Conservation (phyloP, 2,329 filamentous ascomycete genomes). For the Clonostachys rhizophaga region DNA sequence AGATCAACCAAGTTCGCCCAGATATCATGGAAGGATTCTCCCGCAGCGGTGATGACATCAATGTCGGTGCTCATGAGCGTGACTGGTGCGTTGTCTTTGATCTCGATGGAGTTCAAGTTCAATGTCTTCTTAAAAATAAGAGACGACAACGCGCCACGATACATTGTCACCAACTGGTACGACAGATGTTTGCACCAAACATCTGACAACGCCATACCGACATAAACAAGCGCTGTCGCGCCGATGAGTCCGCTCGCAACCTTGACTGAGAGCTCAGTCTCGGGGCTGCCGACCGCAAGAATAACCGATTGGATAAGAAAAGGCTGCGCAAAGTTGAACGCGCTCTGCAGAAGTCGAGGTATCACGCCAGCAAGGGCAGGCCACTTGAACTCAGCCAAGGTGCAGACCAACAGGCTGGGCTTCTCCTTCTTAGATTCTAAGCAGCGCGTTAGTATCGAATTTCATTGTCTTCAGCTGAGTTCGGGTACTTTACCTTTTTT, state of each 20-base stretch:
- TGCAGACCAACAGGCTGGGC: constrained; percentile 13
- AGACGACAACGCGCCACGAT: constrained; percentile 27
- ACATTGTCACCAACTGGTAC: constrained; percentile 26
- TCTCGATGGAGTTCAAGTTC: constrained; percentile 15
- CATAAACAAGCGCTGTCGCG: constrained; percentile 30
- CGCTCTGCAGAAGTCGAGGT: constrained; percentile 28
- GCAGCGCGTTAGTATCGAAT: constrained; percentile 2
- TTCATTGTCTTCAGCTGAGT: neutral
- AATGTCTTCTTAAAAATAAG: constrained; percentile 45
- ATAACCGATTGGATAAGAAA: constrained; percentile 33
- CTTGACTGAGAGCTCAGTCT: constrained; percentile 13
- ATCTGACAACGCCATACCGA: constrained; percentile 30
- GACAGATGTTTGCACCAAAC: constrained; percentile 25
- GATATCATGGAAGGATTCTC: constrained; percentile 22
- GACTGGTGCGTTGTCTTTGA: constrained; percentile 28
- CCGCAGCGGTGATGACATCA: constrained; percentile 20
- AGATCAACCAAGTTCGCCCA: constrained; percentile 32
- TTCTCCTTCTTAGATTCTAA: constrained; percentile 6
- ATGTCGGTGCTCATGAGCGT: constrained; percentile 43
- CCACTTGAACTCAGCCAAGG: constrained; percentile 17
- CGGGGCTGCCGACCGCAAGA: constrained; percentile 16
- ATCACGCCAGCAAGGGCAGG: constrained; percentile 21
- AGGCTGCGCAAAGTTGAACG: constrained; percentile 38
- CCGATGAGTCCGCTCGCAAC: constrained; percentile 31
- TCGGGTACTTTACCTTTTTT: constrained; percentile 6